Conservation (phyloP, 1,284 basidiomycete species). For the Amylostereum chailletii region DNA sequence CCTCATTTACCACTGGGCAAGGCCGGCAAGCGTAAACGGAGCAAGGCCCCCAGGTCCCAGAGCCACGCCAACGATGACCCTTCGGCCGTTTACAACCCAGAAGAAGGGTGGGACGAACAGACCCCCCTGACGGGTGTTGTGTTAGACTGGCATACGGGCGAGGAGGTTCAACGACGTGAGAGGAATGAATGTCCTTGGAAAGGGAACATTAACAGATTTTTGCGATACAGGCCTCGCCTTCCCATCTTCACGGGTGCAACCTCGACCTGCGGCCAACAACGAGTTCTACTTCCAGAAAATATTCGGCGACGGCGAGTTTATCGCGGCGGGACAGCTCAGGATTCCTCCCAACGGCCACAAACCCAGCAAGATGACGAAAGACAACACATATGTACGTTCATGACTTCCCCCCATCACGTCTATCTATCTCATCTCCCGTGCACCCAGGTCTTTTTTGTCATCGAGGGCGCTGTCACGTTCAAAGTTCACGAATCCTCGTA, state of each 20-base stretch:
- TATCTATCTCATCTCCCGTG: background rate
- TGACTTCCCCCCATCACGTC: conserved; percentile 2
- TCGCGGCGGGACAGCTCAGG: conserved; percentile 82
- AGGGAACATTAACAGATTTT: no score
- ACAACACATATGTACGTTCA: conserved; percentile 86
- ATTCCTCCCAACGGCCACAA: conserved; percentile 77
- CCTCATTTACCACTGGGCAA: conserved; percentile 43
- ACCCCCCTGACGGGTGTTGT: conserved; percentile 67
- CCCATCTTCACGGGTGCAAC: conserved; percentile 56
- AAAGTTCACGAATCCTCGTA: conserved; percentile 75
- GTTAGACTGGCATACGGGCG: conserved; percentile 53
- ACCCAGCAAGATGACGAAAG: conserved; percentile 83
- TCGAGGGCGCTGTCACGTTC: conserved; percentile 83
- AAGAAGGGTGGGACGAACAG: conserved; percentile 84
- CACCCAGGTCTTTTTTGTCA: conserved; percentile 76
- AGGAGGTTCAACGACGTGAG: conserved; percentile 67
- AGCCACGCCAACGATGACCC: conserved; percentile 30
- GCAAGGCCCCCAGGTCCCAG: conserved; percentile 30
- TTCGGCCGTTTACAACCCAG: conserved; percentile 39
- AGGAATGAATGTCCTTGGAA: conserved; percentile 10
- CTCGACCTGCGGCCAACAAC: conserved; percentile 48
- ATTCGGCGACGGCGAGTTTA: conserved; percentile 88
- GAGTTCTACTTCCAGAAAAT: conserved; percentile 88
- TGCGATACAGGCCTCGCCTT: conserved; percentile 57
- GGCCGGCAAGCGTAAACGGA: conserved; percentile 29